Conservation (phyloP, 768 basidiomycete genomes). For the Naganishia friedmannii region DNA sequence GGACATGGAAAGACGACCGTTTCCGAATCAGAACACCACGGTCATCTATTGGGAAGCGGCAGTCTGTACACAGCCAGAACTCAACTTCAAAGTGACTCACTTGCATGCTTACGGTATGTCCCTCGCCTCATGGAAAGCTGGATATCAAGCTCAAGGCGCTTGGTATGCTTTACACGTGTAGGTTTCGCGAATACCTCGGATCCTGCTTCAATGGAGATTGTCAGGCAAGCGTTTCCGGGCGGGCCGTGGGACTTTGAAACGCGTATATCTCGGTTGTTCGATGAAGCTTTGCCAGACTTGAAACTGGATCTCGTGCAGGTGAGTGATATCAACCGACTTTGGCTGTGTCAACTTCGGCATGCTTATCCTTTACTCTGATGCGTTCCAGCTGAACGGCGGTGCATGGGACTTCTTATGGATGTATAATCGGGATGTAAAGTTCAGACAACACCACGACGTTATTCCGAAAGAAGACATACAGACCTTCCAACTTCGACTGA, state of each 20-base stretch:
- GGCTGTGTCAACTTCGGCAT: too few species aligned
- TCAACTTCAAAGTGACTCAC: constrained; percentile 18
- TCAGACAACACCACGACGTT: not conserved
- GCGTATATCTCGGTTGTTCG: constrained; percentile 4
- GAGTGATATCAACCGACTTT: not conserved
- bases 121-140: not conserved
- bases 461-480: constrained; percentile 10
- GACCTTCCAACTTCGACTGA: not conserved
- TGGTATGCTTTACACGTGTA: not conserved
- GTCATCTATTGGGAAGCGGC: constrained; percentile 14
- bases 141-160: not conserved
- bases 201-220: not conserved
- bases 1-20: not conserved
- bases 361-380: not conserved
- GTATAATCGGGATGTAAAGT: constrained; percentile 19
- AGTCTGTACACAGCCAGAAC: not conserved
- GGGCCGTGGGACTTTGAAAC: constrained; percentile 23
- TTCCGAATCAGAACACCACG: not conserved
- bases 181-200: constrained; percentile 26
- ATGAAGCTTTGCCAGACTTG: constrained; percentile 6
- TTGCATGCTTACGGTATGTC: constrained; percentile 6
- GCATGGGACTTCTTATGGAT: constrained; percentile 28
- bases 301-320: constrained; percentile 2
- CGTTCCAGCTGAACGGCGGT: not conserved
- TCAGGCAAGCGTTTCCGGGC: constrained; percentile 18